Evolutionary conservation across 2,329 filamentous ascomycete species (phyloP).

Genomic region (Chrysoporthe puriensis): DNA sequence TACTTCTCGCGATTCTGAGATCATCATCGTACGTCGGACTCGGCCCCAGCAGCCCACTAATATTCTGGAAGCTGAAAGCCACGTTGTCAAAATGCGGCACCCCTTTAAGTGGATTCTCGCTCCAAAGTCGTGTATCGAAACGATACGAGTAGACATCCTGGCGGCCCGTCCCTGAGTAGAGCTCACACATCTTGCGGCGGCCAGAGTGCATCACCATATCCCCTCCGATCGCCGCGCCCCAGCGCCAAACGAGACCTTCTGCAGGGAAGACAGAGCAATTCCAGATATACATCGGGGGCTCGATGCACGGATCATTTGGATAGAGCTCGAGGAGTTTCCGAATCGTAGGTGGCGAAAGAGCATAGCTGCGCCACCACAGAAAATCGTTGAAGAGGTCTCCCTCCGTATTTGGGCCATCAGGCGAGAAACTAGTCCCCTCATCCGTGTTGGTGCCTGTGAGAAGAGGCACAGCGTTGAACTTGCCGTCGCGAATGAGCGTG

Average conservation of each 20-base stretch:
- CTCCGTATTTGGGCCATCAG: constrained; percentile 45
- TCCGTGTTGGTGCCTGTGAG: constrained; percentile 54
- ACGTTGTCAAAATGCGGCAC: constrained; percentile 54
- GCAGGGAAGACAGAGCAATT: constrained; percentile 38
- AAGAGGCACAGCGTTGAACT: constrained; percentile 49
- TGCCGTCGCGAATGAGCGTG: constrained; percentile 45
- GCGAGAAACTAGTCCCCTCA: constrained; percentile 49
- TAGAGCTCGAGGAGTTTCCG: constrained; percentile 50
- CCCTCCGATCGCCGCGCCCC: constrained; percentile 48
- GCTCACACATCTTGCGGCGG: constrained; percentile 48
- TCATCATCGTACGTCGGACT: constrained; percentile 47
- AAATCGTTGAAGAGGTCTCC: constrained; percentile 47
- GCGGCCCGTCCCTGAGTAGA: constrained; percentile 39
- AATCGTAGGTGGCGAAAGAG: constrained; percentile 48
- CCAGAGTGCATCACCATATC: constrained; percentile 54
- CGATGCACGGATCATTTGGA: constrained; percentile 50
- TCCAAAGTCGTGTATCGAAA: constrained; percentile 52
- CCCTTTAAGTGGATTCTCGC: constrained; percentile 44
- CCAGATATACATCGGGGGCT: constrained; percentile 48
- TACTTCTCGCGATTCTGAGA: constrained; percentile 38
- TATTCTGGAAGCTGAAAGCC: constrained; percentile 56
- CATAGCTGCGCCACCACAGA: constrained; percentile 49
- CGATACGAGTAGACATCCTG: constrained; percentile 51
- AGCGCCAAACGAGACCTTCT: constrained; percentile 49
- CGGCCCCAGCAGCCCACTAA: constrained; percentile 50